Conservation (phyloP, 208 protist genomes). For the Phytomonas francai region DNA sequence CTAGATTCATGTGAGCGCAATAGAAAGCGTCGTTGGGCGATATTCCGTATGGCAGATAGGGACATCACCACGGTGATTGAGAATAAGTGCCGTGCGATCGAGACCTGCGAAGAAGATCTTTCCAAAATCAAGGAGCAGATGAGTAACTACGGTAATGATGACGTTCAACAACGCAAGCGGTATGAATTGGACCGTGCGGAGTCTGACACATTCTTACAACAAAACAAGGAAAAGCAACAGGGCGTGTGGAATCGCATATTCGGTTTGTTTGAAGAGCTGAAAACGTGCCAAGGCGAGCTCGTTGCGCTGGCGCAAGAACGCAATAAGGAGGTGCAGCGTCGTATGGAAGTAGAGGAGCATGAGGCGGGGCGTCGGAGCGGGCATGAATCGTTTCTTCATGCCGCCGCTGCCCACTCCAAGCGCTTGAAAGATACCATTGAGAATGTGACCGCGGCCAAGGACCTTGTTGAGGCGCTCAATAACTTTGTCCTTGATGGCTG, state of each 20-base stretch:
- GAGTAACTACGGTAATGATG: constrained; percentile 81
- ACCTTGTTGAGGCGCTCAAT: constrained; percentile 76
- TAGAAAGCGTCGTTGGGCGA: constrained; percentile 79
- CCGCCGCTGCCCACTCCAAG: constrained; percentile 58
- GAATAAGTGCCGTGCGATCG: constrained; percentile 72
- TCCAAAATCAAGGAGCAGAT: constrained; percentile 78
- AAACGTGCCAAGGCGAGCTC: constrained; percentile 62
- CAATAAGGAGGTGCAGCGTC: constrained; percentile 63
- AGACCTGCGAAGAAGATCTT: constrained; percentile 86
- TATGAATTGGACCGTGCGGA: constrained; percentile 70
- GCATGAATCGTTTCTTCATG: constrained; percentile 69
- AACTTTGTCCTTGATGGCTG: constrained; percentile 85
- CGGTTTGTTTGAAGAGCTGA: constrained; percentile 65
- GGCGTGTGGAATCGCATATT: constrained; percentile 84
- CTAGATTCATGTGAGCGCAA: constrained; percentile 65
- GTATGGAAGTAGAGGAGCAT: constrained; percentile 75
- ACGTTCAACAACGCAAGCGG: constrained; percentile 68
- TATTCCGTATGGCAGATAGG: constrained; percentile 87
- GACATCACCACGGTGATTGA: constrained; percentile 88
- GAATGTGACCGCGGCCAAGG: constrained; percentile 63
- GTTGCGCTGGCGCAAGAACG: constrained; percentile 49
- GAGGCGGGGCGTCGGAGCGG: constrained; percentile 77
- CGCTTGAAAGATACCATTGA: constrained; percentile 78
- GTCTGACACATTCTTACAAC: constrained; percentile 67
- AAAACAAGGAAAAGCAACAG: constrained; percentile 89